A percentile compares a stretch with the other conserved stretches of the same genome.
phyloP scores from a whole-genome alignment of 176 grass and related monocot genomes.

The Rhynchospora pubera region DNA sequence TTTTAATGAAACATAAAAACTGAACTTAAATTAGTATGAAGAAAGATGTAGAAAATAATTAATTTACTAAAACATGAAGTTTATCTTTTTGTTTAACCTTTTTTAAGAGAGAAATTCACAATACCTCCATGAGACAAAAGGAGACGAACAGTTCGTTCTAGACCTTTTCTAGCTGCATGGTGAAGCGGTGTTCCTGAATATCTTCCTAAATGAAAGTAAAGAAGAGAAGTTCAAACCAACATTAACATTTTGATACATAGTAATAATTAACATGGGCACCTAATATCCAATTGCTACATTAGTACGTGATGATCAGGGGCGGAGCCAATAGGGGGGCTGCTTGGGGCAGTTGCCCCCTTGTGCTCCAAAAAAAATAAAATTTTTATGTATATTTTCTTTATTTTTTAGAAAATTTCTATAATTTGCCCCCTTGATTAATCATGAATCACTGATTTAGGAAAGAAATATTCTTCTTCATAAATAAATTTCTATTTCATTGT shows the following conservation, averaged over 20 bases:
- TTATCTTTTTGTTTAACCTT: neutral
- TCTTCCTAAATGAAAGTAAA: conserved; percentile 36
- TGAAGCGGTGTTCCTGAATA: conserved; percentile 80
- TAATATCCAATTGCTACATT: neutral
- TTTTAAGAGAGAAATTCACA: neutral
- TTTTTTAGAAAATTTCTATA: too few species aligned
- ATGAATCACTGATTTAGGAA: too few species aligned
- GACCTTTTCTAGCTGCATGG: conserved; percentile 89
- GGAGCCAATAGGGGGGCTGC: too few species aligned
- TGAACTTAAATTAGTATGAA: neutral
- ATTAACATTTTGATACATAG: neutral
- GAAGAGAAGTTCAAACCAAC: neutral
- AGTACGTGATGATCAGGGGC: too few species aligned
- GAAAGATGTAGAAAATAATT: neutral
- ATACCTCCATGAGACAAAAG: conserved; percentile 84
- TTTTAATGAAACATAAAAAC: neutral
- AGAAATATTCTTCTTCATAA: too few species aligned
- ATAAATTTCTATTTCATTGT: too few species aligned
- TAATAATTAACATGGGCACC: neutral
- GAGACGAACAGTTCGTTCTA: conserved; percentile 62
- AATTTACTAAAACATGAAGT: neutral
- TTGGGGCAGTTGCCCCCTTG: too few species aligned
- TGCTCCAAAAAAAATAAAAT: too few species aligned
- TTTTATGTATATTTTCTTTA: too few species aligned
- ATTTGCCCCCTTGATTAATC: too few species aligned